These are phyloP conservation scores for Biscutella laevigata DNA, from an alignment of 441 rosid species.

Conservation along the genomic window DNA sequence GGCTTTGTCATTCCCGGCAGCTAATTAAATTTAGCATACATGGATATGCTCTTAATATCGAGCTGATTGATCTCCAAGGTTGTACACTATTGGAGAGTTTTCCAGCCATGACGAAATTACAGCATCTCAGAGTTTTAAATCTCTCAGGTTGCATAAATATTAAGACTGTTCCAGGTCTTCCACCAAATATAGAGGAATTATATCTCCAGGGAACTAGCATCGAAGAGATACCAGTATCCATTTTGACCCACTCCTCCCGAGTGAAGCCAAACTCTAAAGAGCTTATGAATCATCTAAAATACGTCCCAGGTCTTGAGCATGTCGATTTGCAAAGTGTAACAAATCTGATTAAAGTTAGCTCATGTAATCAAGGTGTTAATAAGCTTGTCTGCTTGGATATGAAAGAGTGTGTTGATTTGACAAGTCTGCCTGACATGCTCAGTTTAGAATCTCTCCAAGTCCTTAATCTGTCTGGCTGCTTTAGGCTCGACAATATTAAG, in stretches of 20 bases:
- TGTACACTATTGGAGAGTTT: slow-evolving; percentile 12
- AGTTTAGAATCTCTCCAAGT: slow-evolving; percentile 11
- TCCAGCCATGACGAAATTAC: background rate
- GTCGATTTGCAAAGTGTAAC: background rate
- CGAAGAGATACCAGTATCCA: slow-evolving; percentile 16
- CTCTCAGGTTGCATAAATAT: slow-evolving; percentile 10
- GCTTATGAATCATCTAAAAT: background rate
- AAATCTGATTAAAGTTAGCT: background rate
- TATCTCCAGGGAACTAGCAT: slow-evolving; percentile 12
- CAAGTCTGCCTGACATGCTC: slow-evolving; percentile 9
- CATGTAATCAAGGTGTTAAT: background rate
- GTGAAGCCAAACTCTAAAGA: background rate
- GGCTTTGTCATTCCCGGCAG: slow-evolving; percentile 4
- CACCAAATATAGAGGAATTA: slow-evolving; percentile 16
- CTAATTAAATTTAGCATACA: background rate
- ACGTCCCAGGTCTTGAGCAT: background rate
- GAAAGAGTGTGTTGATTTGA: slow-evolving; percentile 6
- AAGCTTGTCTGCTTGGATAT: slow-evolving; percentile 11
- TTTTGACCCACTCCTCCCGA: background rate
- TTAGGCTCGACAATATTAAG: background rate
- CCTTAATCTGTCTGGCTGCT: slow-evolving; percentile 11
- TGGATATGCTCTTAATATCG: background rate
- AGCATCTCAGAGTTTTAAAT: slow-evolving; percentile 14
- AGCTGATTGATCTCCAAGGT: slow-evolving; percentile 19
- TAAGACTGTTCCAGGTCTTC: background rate